Evolutionary conservation across 306 rosid species (phyloP).

Genomic region (Sphenostylis stenocarpa): DNA sequence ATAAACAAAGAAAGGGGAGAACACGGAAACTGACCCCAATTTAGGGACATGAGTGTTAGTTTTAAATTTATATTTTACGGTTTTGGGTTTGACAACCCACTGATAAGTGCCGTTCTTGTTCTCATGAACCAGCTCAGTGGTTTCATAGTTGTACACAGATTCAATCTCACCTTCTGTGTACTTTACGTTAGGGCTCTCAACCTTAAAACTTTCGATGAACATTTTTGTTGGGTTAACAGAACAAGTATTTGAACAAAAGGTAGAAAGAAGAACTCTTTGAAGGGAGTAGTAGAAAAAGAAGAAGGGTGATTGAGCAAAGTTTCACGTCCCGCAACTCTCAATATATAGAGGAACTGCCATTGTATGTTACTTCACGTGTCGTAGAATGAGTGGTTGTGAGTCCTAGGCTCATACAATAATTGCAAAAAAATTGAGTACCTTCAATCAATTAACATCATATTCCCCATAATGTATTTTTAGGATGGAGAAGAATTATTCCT

Average conservation of each 20-base stretch:
- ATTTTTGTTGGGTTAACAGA: conserved; percentile 10
- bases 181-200: conserved; percentile 78
- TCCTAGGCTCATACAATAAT: not conserved
- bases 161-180: conserved; percentile 78
- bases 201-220: conserved; percentile 91
- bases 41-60: conserved; percentile 76
- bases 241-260: not conserved
- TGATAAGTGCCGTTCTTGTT: conserved; percentile 76
- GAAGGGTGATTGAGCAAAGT: not conserved
- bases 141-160: conserved; percentile 81
- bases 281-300: not conserved
- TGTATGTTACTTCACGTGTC: conserved; percentile 40
- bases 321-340: not conserved
- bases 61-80: conserved; percentile 78
- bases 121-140: conserved; percentile 91
- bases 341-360: conserved; percentile 43
- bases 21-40: conserved; percentile 61
- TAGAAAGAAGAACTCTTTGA: not conserved
- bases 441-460: no score
- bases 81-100: conserved; percentile 89
- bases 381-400: not conserved
- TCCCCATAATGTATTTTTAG: not conserved
- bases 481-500: no score
- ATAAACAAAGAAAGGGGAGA: not conserved
- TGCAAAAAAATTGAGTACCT: no score